These are phyloP conservation scores for Gleditsia sinensis DNA, from an alignment of 306 rosid species.

Conservation along the genomic window DNA sequence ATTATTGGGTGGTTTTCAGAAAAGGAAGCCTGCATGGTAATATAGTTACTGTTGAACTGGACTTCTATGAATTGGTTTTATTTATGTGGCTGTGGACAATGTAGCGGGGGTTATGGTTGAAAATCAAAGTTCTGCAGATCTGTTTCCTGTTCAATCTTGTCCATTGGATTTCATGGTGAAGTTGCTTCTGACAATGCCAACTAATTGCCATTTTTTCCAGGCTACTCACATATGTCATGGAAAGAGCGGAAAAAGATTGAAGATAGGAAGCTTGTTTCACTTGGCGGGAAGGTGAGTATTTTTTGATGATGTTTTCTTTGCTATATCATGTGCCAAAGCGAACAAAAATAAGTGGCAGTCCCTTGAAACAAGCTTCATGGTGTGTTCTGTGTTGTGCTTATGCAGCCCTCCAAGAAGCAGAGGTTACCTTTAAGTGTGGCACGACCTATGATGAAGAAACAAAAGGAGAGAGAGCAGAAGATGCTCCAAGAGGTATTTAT, in stretches of 20 bases:
- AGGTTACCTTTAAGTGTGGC: conserved; percentile 60
- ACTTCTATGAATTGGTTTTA: no score
- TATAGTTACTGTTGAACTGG: no score
- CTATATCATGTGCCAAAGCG: not conserved
- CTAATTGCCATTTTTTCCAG: conserved; percentile 40
- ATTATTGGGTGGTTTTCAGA: no score
- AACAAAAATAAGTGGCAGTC: not conserved
- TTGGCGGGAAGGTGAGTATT: conserved; percentile 79
- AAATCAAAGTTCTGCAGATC: not conserved
- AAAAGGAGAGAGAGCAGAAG: conserved; percentile 73
- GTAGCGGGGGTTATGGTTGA: not conserved
- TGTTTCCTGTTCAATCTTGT: not conserved
- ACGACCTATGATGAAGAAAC: conserved; percentile 72
- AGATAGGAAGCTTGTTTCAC: conserved; percentile 65
- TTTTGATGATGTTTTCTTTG: not conserved
- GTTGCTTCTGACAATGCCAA: conserved; percentile 24
- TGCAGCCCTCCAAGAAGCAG: conserved; percentile 54
- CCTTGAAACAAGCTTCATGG: not conserved
- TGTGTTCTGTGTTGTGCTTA: conserved; percentile 2
- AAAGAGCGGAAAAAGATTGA: conserved; percentile 76
- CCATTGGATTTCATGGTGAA: not conserved
- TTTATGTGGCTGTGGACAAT: not conserved
- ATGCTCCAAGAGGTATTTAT: conserved; percentile 61
- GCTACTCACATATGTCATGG: conserved; percentile 80
- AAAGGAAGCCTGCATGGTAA: no score